Percentiles rank a stretch among this genome's conserved stretches.
These are phyloP conservation scores for Raphanus hybrid DNA, from an alignment of 441 rosid species.

Conservation along the genomic window DNA sequence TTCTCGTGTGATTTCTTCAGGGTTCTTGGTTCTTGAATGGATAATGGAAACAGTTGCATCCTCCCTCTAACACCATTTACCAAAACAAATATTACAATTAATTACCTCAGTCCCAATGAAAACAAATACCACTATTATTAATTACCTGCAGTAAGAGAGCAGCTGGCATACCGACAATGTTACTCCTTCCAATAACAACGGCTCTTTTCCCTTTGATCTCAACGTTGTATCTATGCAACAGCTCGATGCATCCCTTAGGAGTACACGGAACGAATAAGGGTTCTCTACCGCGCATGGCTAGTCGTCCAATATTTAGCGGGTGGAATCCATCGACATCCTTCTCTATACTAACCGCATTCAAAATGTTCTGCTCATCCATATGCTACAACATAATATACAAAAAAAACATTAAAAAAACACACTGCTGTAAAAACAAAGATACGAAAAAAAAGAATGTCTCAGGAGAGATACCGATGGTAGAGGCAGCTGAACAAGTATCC, in stretches of 20 bases:
- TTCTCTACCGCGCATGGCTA: constrained; percentile 1
- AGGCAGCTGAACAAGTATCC: constrained; percentile 11
- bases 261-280: not conserved
- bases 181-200: constrained; percentile 8
- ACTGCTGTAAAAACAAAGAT: no score
- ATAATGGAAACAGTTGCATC: not conserved
- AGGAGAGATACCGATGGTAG: constrained; percentile 9
- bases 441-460: no score
- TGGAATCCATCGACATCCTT: constrained; percentile 7
- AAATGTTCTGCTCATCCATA: constrained; percentile 10
- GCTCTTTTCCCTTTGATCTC: constrained; percentile 14
- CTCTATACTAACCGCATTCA: constrained; percentile 16
- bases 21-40: constrained; percentile 1
- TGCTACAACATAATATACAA: not conserved
- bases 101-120: not conserved
- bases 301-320: constrained; percentile 3
- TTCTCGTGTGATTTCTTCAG: not conserved
- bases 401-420: no score
- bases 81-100: not conserved
- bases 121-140: not conserved
- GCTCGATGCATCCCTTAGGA: constrained; percentile 4
- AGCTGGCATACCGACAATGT: constrained; percentile 14
- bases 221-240: constrained; percentile 2
- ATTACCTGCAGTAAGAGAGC: constrained; percentile 6
- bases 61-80: not conserved